Percentiles rank a stretch among this genome's conserved stretches.
phyloP scores from a whole-genome alignment of 495 filamentous ascomycete genomes.

The Friedmanniomyces endolithicus region DNA sequence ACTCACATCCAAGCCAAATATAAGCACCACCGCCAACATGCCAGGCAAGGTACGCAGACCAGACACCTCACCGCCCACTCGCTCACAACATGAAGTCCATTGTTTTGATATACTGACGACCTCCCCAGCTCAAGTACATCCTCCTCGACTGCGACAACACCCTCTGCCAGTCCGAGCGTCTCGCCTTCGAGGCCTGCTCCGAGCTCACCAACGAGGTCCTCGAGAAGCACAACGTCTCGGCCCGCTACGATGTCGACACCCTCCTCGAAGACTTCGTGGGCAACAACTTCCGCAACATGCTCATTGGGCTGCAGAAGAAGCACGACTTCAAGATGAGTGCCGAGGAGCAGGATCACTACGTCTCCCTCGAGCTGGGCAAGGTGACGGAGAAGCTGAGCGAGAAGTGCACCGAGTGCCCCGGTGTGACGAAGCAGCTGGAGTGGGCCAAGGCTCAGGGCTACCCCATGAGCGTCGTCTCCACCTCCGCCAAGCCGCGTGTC shows the following conservation, averaged over 20 bases:
- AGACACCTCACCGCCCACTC: background rate
- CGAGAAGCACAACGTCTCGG: slow-evolving; percentile 46
- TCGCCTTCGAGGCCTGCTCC: slow-evolving; percentile 90
- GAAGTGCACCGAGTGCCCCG: slow-evolving; percentile 63
- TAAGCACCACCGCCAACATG: background rate
- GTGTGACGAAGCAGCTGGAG: slow-evolving; percentile 55
- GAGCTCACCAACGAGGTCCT: slow-evolving; percentile 88
- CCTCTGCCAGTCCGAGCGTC: slow-evolving; percentile 78
- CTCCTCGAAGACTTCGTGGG: slow-evolving; percentile 86
- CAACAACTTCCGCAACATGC: slow-evolving; percentile 93
- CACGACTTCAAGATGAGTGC: slow-evolving; percentile 55
- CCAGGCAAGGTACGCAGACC: background rate
- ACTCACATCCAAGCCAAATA: background rate
- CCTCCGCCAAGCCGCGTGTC: slow-evolving; percentile 66
- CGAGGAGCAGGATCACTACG: slow-evolving; percentile 64
- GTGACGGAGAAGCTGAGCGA: slow-evolving; percentile 68
- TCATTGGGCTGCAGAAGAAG: slow-evolving; percentile 60
- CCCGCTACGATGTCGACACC: slow-evolving; percentile 65
- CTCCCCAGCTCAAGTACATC: slow-evolving; percentile 40
- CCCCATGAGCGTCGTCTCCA: slow-evolving; percentile 69
- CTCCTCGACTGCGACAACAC: slow-evolving; percentile 99
- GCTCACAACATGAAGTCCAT: background rate
- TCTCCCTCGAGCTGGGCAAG: slow-evolving; percentile 64
- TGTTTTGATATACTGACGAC: background rate
- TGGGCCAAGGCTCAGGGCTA: slow-evolving; percentile 55